Base-by-base conservation (phyloP, 2,329 filamentous ascomycete genomes). In the Cladophialophora bantiana region DNA sequence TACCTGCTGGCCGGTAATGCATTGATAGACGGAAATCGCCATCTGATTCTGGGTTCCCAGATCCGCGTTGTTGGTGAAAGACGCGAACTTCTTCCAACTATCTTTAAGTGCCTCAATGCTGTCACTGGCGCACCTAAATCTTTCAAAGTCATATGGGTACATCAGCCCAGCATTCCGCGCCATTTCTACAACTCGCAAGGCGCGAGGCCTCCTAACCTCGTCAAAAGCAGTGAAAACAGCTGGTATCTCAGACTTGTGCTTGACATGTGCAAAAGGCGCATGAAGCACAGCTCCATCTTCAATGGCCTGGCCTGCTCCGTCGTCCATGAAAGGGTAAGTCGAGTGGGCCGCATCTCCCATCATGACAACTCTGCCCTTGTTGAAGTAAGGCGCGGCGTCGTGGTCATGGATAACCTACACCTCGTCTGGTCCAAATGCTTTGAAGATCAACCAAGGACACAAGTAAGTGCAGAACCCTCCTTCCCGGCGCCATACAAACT, bases 281-380 rank as follows among this genome's bases (percentile, higher is more conserved):
- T 59, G 57, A 12, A 59, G 36, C 1, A 59, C 57, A 12, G 57
- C 57, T 15, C 38, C 57, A 35, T 59, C 57, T 45, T 59, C 57
- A 26, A 59, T 45, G 4, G 57, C 57, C 57, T 59, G 57, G n/a
- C 38, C 57, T 45, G 57, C 57, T 50, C 57, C n/a, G n/a, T n/a
- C n/a, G n/a, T n/a, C n/a, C 38, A 59, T 50, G 31, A 59, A 59
- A 12, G 57, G 57, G 20, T 48, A 32, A 6, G 57, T 59, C 12
- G 57, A 38, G n/a, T 59, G 57, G 1, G 57, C 57, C 13, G 57
- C 57, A 36, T 59, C 57, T 26, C 57, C 57, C 10, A 59, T 59
- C 57, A 59, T 59, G 57, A 50, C 57, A 13, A 59, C 57, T 36
- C 35, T 59, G 38, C 42, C 38, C 26, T 45, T 45, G 13, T 59